These are phyloP conservation scores for Aspergillus terreus DNA, from an alignment of 2,329 filamentous ascomycete species.

Conservation along the genomic window DNA sequence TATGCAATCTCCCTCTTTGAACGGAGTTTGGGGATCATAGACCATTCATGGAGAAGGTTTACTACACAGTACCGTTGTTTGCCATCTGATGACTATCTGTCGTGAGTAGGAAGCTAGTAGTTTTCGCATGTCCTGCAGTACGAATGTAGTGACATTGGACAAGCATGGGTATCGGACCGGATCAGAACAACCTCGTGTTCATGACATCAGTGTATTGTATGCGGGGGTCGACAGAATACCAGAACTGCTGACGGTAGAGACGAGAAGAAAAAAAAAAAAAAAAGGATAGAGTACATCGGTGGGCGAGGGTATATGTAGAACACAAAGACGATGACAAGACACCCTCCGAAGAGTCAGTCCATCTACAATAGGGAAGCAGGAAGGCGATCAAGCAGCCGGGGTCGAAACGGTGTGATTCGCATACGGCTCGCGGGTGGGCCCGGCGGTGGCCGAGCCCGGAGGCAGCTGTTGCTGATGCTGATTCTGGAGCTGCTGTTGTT, in stretches of 20 bases:
- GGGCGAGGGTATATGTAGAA: slow-evolving; percentile 14
- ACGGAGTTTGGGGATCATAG: too few relatives aligned
- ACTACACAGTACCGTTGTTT: not conserved
- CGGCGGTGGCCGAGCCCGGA: slow-evolving; percentile 33
- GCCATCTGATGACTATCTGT: too few relatives aligned
- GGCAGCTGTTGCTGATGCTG: slow-evolving; percentile 33
- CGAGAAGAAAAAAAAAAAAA: not conserved
- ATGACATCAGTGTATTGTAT: not conserved
- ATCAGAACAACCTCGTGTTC: not conserved
- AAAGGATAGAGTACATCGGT: slow-evolving; percentile 7
- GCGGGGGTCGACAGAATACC: not conserved
- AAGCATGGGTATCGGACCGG: too few relatives aligned
- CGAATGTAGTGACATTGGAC: too few relatives aligned
- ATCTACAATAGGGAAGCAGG: too few relatives aligned
- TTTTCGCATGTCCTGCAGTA: too few relatives aligned
- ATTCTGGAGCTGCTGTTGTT: slow-evolving; percentile 34
- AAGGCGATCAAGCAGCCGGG: slow-evolving; percentile 22
- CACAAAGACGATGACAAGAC: slow-evolving; percentile 3
- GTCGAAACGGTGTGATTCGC: slow-evolving; percentile 18
- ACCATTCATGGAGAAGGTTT: not conserved
- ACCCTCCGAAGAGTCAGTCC: too few relatives aligned
- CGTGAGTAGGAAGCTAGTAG: too few relatives aligned
- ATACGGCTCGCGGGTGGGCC: slow-evolving; percentile 26
- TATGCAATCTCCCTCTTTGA: too few relatives aligned
- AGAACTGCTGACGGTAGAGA: not conserved